Percentiles rank a stretch among this genome's conserved stretches.
Evolutionary conservation across 768 basidiomycete genomes (phyloP).

Genomic region (Cystobasidium tubakii): DNA sequence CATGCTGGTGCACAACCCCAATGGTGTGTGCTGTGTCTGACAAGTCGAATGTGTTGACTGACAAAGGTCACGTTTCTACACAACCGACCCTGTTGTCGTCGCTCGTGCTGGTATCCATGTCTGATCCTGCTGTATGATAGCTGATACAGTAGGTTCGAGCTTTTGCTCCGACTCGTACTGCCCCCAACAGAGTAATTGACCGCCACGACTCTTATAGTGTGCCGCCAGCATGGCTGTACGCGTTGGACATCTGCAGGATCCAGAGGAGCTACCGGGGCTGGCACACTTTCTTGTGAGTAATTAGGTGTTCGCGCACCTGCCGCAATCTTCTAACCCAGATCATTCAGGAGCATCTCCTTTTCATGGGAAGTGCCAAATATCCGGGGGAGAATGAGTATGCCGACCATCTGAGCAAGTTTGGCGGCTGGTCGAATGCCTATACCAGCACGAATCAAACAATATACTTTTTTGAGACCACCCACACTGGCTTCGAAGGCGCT

Average conservation of each 20-base stretch:
- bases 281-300: slow-evolving; percentile 34
- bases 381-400: slow-evolving; percentile 28
- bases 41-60: background rate
- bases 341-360: slow-evolving; percentile 18
- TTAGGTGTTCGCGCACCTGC: too few species aligned
- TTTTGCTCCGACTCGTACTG: background rate
- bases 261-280: slow-evolving; percentile 28
- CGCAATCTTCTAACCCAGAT: too few species aligned
- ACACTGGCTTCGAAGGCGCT: slow-evolving; percentile 48
- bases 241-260: slow-evolving; percentile 19
- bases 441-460: slow-evolving; percentile 83
- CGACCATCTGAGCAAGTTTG: slow-evolving; percentile 7
- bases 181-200: background rate
- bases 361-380: slow-evolving; percentile 24
- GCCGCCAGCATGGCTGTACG: slow-evolving; percentile 9
- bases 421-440: slow-evolving; percentile 72
- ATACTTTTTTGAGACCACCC: slow-evolving; percentile 59
- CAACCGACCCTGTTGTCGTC: too few species aligned
- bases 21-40: background rate
- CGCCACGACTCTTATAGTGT: background rate
- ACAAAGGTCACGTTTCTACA: slow-evolving; percentile 4
- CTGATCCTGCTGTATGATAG: background rate
- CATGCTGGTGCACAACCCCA: slow-evolving; percentile 13
- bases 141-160: background rate
- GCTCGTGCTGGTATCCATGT: too few species aligned